phyloP scores from a whole-genome alignment of 257 asterid genomes.

The Marsdenia floribunda region DNA sequence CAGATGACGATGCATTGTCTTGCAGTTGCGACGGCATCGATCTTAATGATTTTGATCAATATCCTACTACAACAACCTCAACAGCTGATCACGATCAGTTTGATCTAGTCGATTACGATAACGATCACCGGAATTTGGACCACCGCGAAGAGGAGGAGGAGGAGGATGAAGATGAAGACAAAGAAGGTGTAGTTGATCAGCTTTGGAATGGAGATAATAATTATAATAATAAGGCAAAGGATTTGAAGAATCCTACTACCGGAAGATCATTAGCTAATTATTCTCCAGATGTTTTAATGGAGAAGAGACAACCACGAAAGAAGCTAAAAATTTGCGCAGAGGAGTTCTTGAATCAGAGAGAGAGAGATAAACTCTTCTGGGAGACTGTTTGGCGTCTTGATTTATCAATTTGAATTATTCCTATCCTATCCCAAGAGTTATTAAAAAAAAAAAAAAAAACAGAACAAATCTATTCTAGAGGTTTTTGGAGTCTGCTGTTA shows the following conservation, averaged over 20 bases:
- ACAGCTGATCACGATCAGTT: constrained; percentile 21
- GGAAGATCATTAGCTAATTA: no score
- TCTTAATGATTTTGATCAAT: neutral
- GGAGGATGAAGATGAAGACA: neutral
- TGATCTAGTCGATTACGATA: constrained; percentile 1
- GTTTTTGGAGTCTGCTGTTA: neutral
- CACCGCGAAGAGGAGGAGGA: neutral
- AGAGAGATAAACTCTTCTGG: constrained; percentile 58
- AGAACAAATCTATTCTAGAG: no score
- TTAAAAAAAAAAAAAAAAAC: no score
- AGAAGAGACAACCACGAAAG: constrained; percentile 20
- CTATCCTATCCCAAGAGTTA: neutral
- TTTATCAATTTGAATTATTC: neutral
- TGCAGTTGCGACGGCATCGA: constrained; percentile 35
- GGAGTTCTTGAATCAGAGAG: constrained; percentile 34
- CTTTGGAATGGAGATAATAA: constrained; percentile 13
- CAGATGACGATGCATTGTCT: constrained; percentile 37
- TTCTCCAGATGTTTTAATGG: neutral
- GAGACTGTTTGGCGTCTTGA: constrained; percentile 64
- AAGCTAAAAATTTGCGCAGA: constrained; percentile 27
- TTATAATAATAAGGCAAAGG: neutral
- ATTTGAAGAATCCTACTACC: neutral
- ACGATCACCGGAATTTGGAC: constrained; percentile 10
- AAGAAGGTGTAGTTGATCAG: constrained; percentile 56
- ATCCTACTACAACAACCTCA: no score